Base-by-base conservation (phyloP, 2,329 filamentous ascomycete genomes). In the Fonsecaea erecta region DNA sequence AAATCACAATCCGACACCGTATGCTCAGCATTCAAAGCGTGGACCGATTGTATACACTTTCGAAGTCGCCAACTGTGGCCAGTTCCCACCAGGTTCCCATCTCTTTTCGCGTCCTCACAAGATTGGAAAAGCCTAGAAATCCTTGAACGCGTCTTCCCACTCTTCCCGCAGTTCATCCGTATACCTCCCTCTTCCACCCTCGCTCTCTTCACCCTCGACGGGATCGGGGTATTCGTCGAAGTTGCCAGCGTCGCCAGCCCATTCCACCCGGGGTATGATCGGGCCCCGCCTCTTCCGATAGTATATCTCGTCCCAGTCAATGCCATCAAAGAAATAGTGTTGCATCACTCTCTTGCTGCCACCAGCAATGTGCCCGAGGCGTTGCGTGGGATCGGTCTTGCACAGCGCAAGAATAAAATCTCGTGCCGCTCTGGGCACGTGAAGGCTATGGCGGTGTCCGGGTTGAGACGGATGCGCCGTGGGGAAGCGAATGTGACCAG, bases 271-370 rank as follows among this genome's bases (percentile, higher is more conserved):
- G 18, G 87, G 87, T 60, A 89, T 81, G 63, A 89, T 89, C 1
- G 87, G 87, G 0, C 87, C 87, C 68, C 86, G 82, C 64, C 84
- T 78, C 68, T 83, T 81, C 52, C 84, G 82, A 68, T 87, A 81
- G 72, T 87, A 89, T 60, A 89, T 74, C 37, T 84, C 84, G 63
- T 88, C 84, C 87, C 87, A 89, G 71, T 87, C 82, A 60, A 88
- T 82, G 37, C 81, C 78, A 62, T 82, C 78, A 74, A 89, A 89
- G 79, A 87, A 89, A 5, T 84, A 81, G 71, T 89, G 87, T 8
- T 80, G 75, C 74, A 87, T 88, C 60, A 89, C 86, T 61, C 84
- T 79, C 37, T 78, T 76, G 18, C 85, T 84, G 52, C 87, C 86
- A 30, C 86, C 86, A 52, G 84, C 82, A 62, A 88, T 86, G 73